phyloP scores from a whole-genome alignment of 2,329 filamentous ascomycete species.

The Ilyonectria sp. region DNA sequence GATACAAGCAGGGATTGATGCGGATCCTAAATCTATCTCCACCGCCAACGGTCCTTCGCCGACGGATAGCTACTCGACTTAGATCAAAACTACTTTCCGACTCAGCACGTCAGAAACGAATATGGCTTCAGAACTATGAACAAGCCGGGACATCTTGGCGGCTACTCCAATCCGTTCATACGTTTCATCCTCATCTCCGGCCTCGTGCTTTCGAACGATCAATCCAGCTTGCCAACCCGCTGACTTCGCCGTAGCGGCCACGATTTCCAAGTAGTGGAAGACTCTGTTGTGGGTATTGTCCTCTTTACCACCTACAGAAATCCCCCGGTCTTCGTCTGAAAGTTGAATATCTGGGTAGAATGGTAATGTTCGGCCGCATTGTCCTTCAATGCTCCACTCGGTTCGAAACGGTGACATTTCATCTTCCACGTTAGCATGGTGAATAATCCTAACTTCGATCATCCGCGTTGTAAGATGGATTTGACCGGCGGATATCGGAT shows the following conservation, averaged over 20 bases:
- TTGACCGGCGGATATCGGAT: not conserved
- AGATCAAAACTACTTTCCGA: not conserved
- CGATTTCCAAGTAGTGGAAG: not conserved
- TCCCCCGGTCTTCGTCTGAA: not conserved
- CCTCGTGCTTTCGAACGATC: not conserved
- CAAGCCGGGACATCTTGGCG: not conserved
- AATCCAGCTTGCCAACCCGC: not conserved
- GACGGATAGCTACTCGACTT: not conserved
- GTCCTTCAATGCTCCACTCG: not conserved
- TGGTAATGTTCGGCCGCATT: not conserved
- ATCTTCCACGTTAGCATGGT: not conserved
- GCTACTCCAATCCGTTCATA: not conserved
- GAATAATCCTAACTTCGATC: not conserved
- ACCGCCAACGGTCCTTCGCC: too few species aligned
- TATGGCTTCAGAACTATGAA: not conserved
- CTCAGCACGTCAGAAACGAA: not conserved
- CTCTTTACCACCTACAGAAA: not conserved
- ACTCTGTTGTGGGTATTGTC: not conserved
- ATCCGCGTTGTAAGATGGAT: not conserved
- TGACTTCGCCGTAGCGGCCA: not conserved
- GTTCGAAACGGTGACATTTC: not conserved
- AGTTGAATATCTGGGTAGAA: slow-evolving; percentile 6
- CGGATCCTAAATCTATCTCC: too few species aligned
- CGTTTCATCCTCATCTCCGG: not conserved
- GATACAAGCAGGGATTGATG: too few species aligned